Evolutionary conservation across 192 early-diverging fungal species (phyloP), one percentile per base, ranked within the genome.

Genomic region (Umbelopsis vinacea): DNA sequence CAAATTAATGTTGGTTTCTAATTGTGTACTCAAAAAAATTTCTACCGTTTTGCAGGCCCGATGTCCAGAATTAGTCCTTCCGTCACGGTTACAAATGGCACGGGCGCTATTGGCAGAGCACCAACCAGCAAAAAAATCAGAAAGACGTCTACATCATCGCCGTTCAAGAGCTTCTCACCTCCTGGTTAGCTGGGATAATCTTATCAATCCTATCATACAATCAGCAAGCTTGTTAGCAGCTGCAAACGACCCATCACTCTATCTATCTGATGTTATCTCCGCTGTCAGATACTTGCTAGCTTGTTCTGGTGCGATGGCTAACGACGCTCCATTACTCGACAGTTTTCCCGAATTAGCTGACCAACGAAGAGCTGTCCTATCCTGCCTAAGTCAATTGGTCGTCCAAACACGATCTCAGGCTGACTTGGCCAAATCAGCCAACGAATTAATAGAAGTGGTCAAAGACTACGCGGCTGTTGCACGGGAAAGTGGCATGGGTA

Each of bases 261-360:
- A 37, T 46, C 33, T 54, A 22, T 26, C 69, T 6, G 69, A 70
- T 43, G 53, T 70, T 38, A 70, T 70, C 48, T 54, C 48, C 69
- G 48, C 69, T 24, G 69, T 70, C 21, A 38, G 69, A 52, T 52
- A 52, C 21, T 70, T 70, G 47, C 48, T 70, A 54, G 45, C 69
- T 24, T 52, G 50, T 40, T 70, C 69, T 24, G 69, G 69, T 33
- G 53, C 69, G 23, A 70, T 76, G 6, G 66, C 52, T 21, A 80
- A 80, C 40, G 72, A 80, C 19, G 73, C 71, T 23, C 72, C 74
- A 48, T 66, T 80, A 22, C 46, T 80, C 21, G 69, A 69, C 26
- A 52, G 46, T 22, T 74, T 50, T 69, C 79, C 79, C 1, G 79
- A 76, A 57, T 45, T 80, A 23, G 74, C 71, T 3, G 46, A 71